Evolutionary conservation across 805 yeast genomes (phyloP), one percentile per base, ranked within the genome.

Genomic region (Kodamaea lidongshanica): DNA sequence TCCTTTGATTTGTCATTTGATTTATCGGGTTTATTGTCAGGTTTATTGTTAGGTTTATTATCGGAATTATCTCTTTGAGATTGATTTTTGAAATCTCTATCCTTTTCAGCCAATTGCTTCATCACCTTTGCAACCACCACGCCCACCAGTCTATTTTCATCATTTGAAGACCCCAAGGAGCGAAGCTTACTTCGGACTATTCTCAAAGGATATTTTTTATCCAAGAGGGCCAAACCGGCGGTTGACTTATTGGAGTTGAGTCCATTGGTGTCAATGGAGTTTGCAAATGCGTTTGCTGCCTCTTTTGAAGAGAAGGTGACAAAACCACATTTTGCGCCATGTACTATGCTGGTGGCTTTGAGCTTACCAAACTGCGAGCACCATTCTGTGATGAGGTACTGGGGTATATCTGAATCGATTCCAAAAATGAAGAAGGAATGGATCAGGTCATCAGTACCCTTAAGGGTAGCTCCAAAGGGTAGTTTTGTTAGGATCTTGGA

Each of bases 341-440:
- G 84, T 21, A 72, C 65, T 13, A 78, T 51, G 7, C 65, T 61
- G 17, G 77, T 46, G 12, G 72, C 53, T 31, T 70, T 66, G 8
- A 80, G 41, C 19, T 58, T 47, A 1, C 81, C 81, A 34, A 45
- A 54, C 14, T 33, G 47, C 20, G 59, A 59, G 33, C 79, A 74
- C 38, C 52, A 63, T 6, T 73, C 73, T 11, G 72, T 48, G 10
- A 86, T 58, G 30, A 58, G 56, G 52, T 76, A 77, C 42, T 79
- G 85, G 0, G 94, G 79, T 5, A 79, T 48, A 10, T 75, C 74
- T 4, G 74, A 72, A 36, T 71, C 77, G 12, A 85, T 61, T 2
- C 95, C 95, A 54, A 78, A 83, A 12, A 87, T 47, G 48, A 87
- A 86, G 31, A 86, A 70, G 0, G 87, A 69, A 30, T 64, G 67